phyloP scores from a whole-genome alignment of 768 basidiomycete genomes.

The Stropharia rugosoannulata region DNA sequence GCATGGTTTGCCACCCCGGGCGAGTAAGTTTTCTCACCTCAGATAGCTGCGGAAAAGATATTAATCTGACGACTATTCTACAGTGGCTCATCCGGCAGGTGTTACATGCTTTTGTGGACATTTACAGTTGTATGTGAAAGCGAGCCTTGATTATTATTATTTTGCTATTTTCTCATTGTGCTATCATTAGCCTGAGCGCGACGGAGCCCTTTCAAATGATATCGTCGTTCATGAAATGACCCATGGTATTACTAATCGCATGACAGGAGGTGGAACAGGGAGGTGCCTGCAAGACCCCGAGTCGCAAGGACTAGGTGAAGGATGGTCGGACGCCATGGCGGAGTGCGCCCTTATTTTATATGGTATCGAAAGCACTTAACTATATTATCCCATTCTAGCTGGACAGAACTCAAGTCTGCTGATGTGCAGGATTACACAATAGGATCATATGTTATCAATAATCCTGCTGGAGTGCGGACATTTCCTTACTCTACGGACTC shows the following conservation, averaged over 20 bases:
- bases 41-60: background rate
- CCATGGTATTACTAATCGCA: conserved; percentile 42
- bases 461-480: conserved; percentile 50
- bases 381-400: conserved; percentile 20
- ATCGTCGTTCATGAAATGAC: conserved; percentile 47
- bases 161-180: background rate
- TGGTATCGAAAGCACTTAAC: background rate
- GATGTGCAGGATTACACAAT: conserved; percentile 36
- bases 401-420: conserved; percentile 40
- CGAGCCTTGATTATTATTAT: background rate
- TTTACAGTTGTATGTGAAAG: conserved; percentile 19
- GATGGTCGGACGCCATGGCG: conserved; percentile 5
- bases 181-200: conserved; percentile 46
- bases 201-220: conserved; percentile 64
- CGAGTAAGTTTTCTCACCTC: conserved; percentile 28
- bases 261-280: conserved; percentile 56
- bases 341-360: background rate
- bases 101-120: conserved; percentile 32
- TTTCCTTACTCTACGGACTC: conserved; percentile 52
- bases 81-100: conserved; percentile 20
- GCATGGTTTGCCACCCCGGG: conserved; percentile 43
- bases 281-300: conserved; percentile 63
- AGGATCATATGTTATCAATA: conserved; percentile 54
- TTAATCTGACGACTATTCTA: background rate
- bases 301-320: conserved; percentile 68